Evolutionary conservation across 164 flowering plant species (phyloP).

Genomic region (Sedum album): DNA sequence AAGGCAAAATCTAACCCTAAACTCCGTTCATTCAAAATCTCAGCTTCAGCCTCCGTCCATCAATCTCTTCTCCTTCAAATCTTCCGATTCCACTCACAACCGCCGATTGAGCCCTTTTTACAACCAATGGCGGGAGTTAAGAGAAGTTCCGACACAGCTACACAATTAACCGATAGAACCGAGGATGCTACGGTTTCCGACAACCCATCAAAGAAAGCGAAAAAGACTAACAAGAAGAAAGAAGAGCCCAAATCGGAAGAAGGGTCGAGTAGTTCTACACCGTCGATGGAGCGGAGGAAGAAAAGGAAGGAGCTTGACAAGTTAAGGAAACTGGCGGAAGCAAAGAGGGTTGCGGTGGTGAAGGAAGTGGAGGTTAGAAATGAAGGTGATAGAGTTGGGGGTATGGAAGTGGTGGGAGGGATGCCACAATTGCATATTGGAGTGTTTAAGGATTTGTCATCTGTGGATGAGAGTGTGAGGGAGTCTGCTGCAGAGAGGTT

Average conservation of each 20-base stretch:
- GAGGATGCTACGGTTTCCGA: neutral
- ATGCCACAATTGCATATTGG: slow-evolving; percentile 62
- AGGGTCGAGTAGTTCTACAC: slow-evolving; percentile 15
- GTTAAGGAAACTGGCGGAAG: slow-evolving; percentile 25
- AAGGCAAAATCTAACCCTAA: neutral
- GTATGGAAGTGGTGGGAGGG: slow-evolving; percentile 3
- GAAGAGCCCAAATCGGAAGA: slow-evolving; percentile 9
- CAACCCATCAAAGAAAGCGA: neutral
- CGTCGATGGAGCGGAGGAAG: slow-evolving; percentile 85
- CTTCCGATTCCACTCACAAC: neutral
- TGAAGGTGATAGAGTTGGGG: neutral
- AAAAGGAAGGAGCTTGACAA: slow-evolving; percentile 63
- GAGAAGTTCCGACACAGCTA: neutral
- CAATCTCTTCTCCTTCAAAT: neutral
- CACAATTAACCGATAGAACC: neutral
- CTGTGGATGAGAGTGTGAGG: slow-evolving; percentile 42
- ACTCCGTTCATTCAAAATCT: neutral
- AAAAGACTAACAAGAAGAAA: neutral
- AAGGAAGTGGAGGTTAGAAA: neutral
- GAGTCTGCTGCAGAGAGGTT: slow-evolving; percentile 57
- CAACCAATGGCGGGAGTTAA: neutral
- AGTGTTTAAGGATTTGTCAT: slow-evolving; percentile 62
- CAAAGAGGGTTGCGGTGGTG: slow-evolving; percentile 15
- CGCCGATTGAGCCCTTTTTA: neutral
- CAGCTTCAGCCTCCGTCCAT: slow-evolving; percentile 1